Base-by-base conservation (phyloP, 2,329 filamentous ascomycete species). In the Hypoxylon sp. region DNA sequence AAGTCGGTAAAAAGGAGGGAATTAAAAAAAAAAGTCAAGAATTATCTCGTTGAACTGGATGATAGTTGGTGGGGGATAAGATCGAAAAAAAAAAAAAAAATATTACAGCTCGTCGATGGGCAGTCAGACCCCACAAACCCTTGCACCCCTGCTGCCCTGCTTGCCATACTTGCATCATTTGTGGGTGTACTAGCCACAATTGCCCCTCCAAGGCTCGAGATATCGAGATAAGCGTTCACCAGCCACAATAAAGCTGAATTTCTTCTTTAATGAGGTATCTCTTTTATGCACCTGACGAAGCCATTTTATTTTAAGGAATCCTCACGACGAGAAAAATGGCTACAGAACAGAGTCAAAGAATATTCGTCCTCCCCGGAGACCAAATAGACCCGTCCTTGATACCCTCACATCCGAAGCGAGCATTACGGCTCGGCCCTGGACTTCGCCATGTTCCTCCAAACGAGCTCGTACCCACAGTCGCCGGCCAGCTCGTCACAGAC, bases 361-460 rank as follows among this genome's bases (percentile, higher is more conserved):
- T 78, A 42, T 79, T 94, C 61, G 84, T 97, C 60, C 84, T 98
- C 5, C 95, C 95, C 0, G 93, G 95, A 65, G 92, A 97, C 67
- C 71, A 78, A 26, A 82, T 97, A 41, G 85, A 91, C 56, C 73
- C 83, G 1, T 80, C 83, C 21, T 76, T 83, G 29, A 81, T 96
- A 31, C 91, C 91, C 2, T 84, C 84, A 24, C 82, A 88, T 61
- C 81, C 83, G 43, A 91, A 88, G 66, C 80, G 85, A 60, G 85
- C 91, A 33, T 80, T 97, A 62, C 91, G 90, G 53, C 83, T 97
- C 21, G 93, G 93, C 23, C 90, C 92, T 13, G 93, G 93, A 52
- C 82, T 97, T 55, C 89, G 89, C 60, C 88, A 96, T 74, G 86
- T 92, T 58, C 90, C 91, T 38, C 89, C 90, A n/a, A 84, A 83